Evolutionary conservation across 208 protist species (phyloP), one percentile per base, ranked within the genome.

Genomic region (Herpetomonas samuelpessoai): DNA sequence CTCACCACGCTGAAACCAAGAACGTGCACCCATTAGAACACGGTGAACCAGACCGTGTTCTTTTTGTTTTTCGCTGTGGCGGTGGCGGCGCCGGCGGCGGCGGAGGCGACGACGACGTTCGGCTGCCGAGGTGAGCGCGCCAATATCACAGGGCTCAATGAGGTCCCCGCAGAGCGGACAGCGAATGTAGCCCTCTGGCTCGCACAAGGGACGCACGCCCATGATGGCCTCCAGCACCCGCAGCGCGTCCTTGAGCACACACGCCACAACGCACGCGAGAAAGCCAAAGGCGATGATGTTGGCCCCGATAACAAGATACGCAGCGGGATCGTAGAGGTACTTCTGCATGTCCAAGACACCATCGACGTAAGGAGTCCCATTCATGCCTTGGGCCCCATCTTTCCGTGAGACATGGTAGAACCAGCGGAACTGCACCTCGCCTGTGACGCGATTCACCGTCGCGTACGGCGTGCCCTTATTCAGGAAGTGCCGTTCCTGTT

Each of bases 121-220:
- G 41, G 3, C 56, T 48, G 45, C 63, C 62, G 19, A 54, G 12
- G 57, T 57, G 28, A 57, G 49, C 35, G 62, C 46, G 62, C 29
- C 48, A 41, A 41, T 58, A 48, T 67, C 60, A 29, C 28, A 59
- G 27, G 51, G 26, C 51, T 63, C 62, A 55, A 79, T 71, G 47
- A 79, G 53, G 58, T 82, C 72, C 2, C 75, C 73, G 50, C 82
- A 89, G 2, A 89, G 60, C 18, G 82, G 82, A 48, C 78, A 89
- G 35, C 74, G 77, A 30, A 70, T 55, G 61, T 58, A 76, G 16
- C 82, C 78, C 53, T 83, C 78, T 0, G 78, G 65, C 65, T 83
- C 75, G 63, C 68, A 74, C 41, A 89, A 57, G 19, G 65, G 57
- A 1, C 71, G 71, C 64, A 89, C 72, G 6, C 82, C 82, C 16